Evolutionary conservation across 306 rosid genomes (phyloP), one percentile per base, ranked within the genome.

Genomic region (Vigna mungo): DNA sequence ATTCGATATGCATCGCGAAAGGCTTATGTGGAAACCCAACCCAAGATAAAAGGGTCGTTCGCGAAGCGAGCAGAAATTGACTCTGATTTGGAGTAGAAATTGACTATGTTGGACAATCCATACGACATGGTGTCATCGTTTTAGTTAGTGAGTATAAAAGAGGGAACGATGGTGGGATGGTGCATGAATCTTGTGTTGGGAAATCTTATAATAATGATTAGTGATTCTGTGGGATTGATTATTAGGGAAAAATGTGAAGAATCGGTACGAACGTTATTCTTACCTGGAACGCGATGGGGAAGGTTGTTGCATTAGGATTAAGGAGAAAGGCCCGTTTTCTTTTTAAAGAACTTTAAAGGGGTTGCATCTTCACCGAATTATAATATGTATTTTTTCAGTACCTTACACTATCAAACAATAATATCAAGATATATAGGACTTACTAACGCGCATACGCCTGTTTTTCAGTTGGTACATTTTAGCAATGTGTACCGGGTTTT

Each of bases 101-200:
- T 79, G 81, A 3, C 83, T 87, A 9, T 86, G 11, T 30, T 75
- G 0, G 98, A 92, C 20, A n/a, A 85, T 1, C 97, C 83, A 6
- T 92, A 90, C 87, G 98, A 96, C 85, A 96, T 95, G 81, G 99
- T 95, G 0, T 97, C 98, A 1, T 81, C 94, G 72, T 90, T 92
- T 82, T 89, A 82, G 85, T 21, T 21, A 21, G 1, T n/a, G 7
- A 25, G 3, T 0, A 12, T 7, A 23, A 14, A 27, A 12, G 5
- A 30, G 7, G 17, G 11, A 25, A 5, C 3, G 4, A 58, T 23
- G 20, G 41, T 4, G 8, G 75, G 56, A 37, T 21, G 47, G 53
- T 56, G 32, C 27, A 4, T 58, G 54, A 21, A 63, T 51, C 49
- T 52, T 9, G 23, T 46, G 13, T 54, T 80, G 60, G 3, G 13